These are phyloP conservation scores for Volvox reticuliferus DNA, from an alignment of 139 green algal genomes.

Conservation along the genomic window DNA sequence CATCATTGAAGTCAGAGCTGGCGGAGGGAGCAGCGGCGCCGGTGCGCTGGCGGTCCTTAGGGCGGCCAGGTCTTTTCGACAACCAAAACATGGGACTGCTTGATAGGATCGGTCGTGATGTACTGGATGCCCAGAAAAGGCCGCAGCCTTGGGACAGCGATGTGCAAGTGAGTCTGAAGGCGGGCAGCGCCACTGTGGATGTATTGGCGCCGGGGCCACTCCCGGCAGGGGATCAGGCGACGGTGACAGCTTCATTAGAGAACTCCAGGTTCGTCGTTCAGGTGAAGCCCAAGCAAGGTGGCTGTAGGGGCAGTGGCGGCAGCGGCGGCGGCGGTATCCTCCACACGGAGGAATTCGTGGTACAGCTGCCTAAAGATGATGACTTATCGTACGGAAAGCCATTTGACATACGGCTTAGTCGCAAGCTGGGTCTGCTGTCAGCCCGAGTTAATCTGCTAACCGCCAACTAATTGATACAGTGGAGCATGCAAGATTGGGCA, in stretches of 20 bases:
- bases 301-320: neutral
- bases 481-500: too few species aligned
- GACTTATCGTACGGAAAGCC: neutral
- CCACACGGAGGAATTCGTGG: neutral
- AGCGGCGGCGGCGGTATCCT: neutral
- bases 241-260: neutral
- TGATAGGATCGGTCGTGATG: neutral
- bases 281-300: neutral
- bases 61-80: neutral
- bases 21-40: neutral
- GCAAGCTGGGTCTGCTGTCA: constrained; percentile 38
- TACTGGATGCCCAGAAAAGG: neutral
- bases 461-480: neutral
- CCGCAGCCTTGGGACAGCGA: neutral
- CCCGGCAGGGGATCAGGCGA: neutral
- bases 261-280: neutral
- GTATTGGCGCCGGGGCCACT: constrained; percentile 25
- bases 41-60: neutral
- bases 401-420: constrained; percentile 28
- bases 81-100: neutral
- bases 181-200: neutral
- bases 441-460: constrained; percentile 10
- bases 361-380: constrained; percentile 27
- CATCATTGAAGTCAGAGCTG: neutral
- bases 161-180: neutral